Conservation (phyloP, 1,139 yeast genomes). For the Kodamaea alishanica region DNA sequence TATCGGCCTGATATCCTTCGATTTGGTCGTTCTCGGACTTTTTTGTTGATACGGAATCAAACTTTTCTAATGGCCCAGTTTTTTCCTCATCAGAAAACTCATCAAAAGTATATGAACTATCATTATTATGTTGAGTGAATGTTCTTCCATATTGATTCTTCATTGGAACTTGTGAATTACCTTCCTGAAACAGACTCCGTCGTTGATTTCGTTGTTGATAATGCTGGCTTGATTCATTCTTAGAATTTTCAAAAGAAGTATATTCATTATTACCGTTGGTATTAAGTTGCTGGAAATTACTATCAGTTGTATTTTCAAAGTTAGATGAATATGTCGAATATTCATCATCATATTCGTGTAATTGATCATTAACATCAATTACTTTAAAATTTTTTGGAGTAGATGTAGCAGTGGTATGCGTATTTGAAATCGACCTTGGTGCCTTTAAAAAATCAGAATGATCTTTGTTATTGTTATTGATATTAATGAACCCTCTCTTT, state of each 20-base stretch:
- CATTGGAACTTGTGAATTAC: constrained; percentile 1
- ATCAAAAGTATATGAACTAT: constrained; percentile 31
- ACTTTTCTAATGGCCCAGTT: constrained; percentile 5
- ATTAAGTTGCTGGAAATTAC: constrained; percentile 15
- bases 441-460: constrained; percentile 1
- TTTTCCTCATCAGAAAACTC: constrained; percentile 16
- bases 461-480: constrained; percentile 1
- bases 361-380: constrained; percentile 13
- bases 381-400: constrained; percentile 33
- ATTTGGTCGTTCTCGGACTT: neutral
- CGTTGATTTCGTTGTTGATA: neutral
- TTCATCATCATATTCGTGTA: constrained; percentile 18
- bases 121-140: constrained; percentile 11
- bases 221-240: neutral
- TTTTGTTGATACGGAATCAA: constrained; percentile 9
- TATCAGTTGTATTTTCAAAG: constrained; percentile 24
- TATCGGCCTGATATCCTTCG: too few relatives aligned
- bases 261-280: constrained; percentile 21
- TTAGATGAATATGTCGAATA: constrained; percentile 39
- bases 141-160: constrained; percentile 1
- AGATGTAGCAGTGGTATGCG: constrained; percentile 34
- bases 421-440: constrained; percentile 11
- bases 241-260: constrained; percentile 22
- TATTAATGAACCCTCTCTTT: constrained; percentile 27
- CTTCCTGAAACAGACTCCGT: neutral